These are phyloP conservation scores for Pythium rishiriense DNA, from an alignment of 352 stramenopile species.

Conservation along the genomic window DNA sequence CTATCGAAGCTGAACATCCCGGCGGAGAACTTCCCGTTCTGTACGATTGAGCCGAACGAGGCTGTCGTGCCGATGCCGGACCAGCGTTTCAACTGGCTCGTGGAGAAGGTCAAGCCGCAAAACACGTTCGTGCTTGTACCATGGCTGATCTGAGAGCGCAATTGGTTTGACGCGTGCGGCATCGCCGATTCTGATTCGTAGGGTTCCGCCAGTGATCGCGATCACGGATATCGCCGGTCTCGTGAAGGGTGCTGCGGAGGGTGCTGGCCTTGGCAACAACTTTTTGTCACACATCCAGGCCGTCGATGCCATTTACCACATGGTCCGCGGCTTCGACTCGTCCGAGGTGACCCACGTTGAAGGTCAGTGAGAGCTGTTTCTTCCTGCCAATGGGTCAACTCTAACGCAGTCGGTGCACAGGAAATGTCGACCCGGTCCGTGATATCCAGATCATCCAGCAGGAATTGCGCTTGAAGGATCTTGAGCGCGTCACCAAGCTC, in stretches of 20 bases:
- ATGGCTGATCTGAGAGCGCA: neutral
- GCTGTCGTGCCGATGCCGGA: conserved; percentile 96
- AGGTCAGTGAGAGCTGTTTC: conserved; percentile 30
- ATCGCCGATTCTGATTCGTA: conserved; percentile 9
- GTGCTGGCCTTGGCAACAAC: conserved; percentile 98
- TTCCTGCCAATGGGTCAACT: neutral
- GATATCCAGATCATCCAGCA: conserved; percentile 99
- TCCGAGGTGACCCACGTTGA: conserved; percentile 99
- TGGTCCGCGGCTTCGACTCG: conserved; percentile 98
- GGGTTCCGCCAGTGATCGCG: conserved; percentile 95
- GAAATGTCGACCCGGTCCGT: conserved; percentile 97
- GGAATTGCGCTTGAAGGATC: conserved; percentile 98
- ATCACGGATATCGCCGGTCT: conserved; percentile 99
- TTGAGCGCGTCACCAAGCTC: conserved; percentile 86
- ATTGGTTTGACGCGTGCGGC: neutral
- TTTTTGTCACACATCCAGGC: conserved; percentile 99
- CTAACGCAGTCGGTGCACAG: neutral
- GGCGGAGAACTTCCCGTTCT: conserved; percentile 95
- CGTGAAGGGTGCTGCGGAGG: conserved; percentile 96
- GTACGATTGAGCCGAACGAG: conserved; percentile 99
- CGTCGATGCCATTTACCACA: conserved; percentile 98
- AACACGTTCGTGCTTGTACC: conserved; percentile 61
- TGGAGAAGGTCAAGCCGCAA: conserved; percentile 93
- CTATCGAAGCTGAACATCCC: conserved; percentile 94
- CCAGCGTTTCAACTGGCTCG: conserved; percentile 99